Evolutionary conservation across 495 filamentous ascomycete species (phyloP).

Genomic region (Daldinia caldariorum): DNA sequence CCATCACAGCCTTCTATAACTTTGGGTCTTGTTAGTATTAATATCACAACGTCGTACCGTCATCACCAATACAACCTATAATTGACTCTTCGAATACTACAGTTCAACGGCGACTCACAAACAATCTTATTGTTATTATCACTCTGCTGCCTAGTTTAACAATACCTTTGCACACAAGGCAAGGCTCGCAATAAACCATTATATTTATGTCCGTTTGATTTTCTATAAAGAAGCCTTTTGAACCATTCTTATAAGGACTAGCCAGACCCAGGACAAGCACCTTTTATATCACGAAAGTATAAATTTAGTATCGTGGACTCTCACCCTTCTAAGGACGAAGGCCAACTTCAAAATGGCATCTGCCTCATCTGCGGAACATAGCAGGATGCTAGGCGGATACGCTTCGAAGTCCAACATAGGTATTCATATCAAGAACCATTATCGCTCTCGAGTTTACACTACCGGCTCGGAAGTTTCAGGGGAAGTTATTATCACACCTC

Average conservation of each 20-base stretch:
- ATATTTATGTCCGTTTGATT: neutral
- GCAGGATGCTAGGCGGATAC: conserved; percentile 29
- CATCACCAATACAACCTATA: conserved; percentile 12
- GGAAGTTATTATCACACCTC: conserved; percentile 64
- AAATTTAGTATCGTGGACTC: neutral
- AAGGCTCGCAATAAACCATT: neutral
- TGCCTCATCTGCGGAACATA: conserved; percentile 22
- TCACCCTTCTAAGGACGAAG: neutral
- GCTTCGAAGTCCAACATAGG: conserved; percentile 49
- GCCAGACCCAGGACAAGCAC: neutral
- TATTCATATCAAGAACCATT: conserved; percentile 59
- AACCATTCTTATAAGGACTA: neutral
- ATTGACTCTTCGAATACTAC: neutral
- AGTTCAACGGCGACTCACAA: conserved; percentile 4
- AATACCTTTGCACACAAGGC: neutral
- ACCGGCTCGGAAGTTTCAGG: conserved; percentile 59
- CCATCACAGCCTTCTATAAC: conserved; percentile 19
- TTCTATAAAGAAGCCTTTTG: too few relatives aligned
- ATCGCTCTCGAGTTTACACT: conserved; percentile 60
- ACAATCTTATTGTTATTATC: conserved; percentile 13
- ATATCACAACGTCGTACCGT: conserved; percentile 33
- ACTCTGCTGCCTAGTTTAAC: neutral
- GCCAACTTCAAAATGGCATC: conserved; percentile 32
- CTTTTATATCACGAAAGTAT: neutral
- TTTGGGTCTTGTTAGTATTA: conserved; percentile 11